Base-by-base conservation (phyloP, 2,329 filamentous ascomycete genomes). In the Aspergillus sergii region DNA sequence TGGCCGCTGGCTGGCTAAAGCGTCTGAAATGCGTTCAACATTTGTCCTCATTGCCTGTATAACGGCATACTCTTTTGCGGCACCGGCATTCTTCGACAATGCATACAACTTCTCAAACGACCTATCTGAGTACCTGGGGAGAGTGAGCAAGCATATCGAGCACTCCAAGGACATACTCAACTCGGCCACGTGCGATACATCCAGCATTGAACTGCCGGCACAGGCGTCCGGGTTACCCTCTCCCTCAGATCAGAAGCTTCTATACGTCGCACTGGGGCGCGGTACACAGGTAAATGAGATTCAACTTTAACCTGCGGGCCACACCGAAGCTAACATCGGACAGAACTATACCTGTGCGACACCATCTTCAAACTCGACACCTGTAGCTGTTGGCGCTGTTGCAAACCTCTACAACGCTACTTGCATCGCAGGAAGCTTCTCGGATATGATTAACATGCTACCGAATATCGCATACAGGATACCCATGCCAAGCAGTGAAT, bases 261-360 rank as follows among this genome's bases (percentile, higher is more conserved):
- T 87, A 74, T 92, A 96, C 78, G 90, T 97, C 60, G 92, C 91
- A 74, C 83, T 97, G 66, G 94, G 94, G 72, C 89, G 92, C 51
- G 94, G 94, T 64, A 95, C 91, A 9, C 81, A 83, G 75, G 81
- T 83, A 76, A 66, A 75, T 32, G 41, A 23, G 48, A 23, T 55
- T 46, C 19, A n/a, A 12, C 11, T n/a, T 41, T 8, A 3, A 2
- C 10, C 14, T 8, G 14, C 26, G 12, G 26, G 14, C 9, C 30
- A 32, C 26, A 7, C 30, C 14, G 21, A 46, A 59, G 19, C 62
- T 68, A 67, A 71, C 66, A 60, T 32, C n/a, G 23, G 41, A 48
- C 89, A 97, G 81, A 97, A 97, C 85, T 98, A 97, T 83, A 96
- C 92, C 58, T 97, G 94, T 83, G 82, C 86, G 63, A 80, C 84